Evolutionary conservation across 75 land plant genomes (phyloP).

Genomic region (Cunninghamia lanceolata): DNA sequence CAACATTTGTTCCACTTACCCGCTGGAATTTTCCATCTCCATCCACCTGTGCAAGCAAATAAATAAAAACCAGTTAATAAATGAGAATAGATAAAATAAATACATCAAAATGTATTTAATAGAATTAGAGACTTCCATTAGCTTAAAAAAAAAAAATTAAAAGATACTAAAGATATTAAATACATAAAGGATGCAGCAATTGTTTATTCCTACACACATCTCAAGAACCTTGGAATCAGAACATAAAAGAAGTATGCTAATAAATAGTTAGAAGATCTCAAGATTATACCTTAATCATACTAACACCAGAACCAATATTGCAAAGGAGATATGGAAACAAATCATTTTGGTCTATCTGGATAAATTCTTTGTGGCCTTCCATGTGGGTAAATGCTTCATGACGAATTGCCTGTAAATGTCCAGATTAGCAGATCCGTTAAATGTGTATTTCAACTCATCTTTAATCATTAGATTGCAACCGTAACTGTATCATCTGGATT

Average conservation of each 20-base stretch:
- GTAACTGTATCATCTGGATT: neutral
- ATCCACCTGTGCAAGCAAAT: slow-evolving; percentile 63
- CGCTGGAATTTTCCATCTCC: slow-evolving; percentile 88
- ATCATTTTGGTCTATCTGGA: slow-evolving; percentile 92
- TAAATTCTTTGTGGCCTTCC: slow-evolving; percentile 91
- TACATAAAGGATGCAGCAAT: neutral
- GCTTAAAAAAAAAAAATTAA: neutral
- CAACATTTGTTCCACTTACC: slow-evolving; percentile 97
- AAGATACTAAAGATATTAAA: neutral
- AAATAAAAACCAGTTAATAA: neutral
- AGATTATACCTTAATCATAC: slow-evolving; percentile 84
- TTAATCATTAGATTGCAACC: neutral
- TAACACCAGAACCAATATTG: slow-evolving; percentile 96
- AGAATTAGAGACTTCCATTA: neutral
- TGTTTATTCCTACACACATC: neutral
- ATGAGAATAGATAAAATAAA: neutral
- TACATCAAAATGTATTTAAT: neutral
- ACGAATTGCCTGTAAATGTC: slow-evolving; percentile 60
- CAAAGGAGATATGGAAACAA: slow-evolving; percentile 94
- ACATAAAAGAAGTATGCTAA: neutral
- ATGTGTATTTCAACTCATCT: neutral
- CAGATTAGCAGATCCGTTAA: neutral
- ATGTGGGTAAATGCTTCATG: slow-evolving; percentile 96
- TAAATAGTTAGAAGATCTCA: slow-evolving; percentile 2
- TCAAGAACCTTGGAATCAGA: neutral